A percentile compares a stretch with the other conserved stretches of the same genome.
These are phyloP conservation scores for Rusavskia elegans DNA, from an alignment of 495 filamentous ascomycete species.

Conservation along the genomic window DNA sequence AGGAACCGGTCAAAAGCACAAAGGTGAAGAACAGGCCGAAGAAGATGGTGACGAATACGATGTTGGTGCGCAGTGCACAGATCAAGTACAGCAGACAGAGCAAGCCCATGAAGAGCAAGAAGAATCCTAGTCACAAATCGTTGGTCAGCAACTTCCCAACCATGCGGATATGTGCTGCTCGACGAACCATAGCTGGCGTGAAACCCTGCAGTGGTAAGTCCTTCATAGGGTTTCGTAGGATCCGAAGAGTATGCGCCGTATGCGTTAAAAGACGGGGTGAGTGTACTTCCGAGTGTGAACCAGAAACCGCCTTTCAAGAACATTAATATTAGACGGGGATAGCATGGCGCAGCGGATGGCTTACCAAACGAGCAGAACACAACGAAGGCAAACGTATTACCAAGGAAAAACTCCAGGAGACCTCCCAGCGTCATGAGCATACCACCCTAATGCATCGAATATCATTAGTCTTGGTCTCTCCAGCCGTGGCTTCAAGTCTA, in stretches of 20 bases:
- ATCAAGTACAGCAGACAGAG: slow-evolving; percentile 42
- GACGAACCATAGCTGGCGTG: slow-evolving; percentile 23
- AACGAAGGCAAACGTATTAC: slow-evolving; percentile 54
- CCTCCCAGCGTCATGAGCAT: slow-evolving; percentile 47
- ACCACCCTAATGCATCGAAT: slow-evolving; percentile 34
- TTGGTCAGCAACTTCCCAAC: neutral
- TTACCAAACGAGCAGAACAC: slow-evolving; percentile 38
- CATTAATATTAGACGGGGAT: neutral
- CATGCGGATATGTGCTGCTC: neutral
- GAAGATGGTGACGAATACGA: slow-evolving; percentile 44
- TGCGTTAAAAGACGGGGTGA: slow-evolving; percentile 28
- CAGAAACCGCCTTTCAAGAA: slow-evolving; percentile 33
- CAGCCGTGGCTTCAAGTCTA: neutral
- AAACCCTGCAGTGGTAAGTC: slow-evolving; percentile 22
- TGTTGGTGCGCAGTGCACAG: slow-evolving; percentile 43
- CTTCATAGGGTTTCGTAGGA: slow-evolving; percentile 13
- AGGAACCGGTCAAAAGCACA: slow-evolving; percentile 31
- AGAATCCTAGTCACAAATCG: slow-evolving; percentile 24
- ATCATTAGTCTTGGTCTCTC: slow-evolving; percentile 3
- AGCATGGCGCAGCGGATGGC: neutral
- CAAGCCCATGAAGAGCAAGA: slow-evolving; percentile 42
- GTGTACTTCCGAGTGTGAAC: slow-evolving; percentile 34
- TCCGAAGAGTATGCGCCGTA: slow-evolving; percentile 22
- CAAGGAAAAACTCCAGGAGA: slow-evolving; percentile 53
- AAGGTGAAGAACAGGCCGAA: slow-evolving; percentile 36